Evolutionary conservation across 2,329 filamentous ascomycete genomes (phyloP), one percentile per base, ranked within the genome.

Genomic region (Sordariomycetes sp.): DNA sequence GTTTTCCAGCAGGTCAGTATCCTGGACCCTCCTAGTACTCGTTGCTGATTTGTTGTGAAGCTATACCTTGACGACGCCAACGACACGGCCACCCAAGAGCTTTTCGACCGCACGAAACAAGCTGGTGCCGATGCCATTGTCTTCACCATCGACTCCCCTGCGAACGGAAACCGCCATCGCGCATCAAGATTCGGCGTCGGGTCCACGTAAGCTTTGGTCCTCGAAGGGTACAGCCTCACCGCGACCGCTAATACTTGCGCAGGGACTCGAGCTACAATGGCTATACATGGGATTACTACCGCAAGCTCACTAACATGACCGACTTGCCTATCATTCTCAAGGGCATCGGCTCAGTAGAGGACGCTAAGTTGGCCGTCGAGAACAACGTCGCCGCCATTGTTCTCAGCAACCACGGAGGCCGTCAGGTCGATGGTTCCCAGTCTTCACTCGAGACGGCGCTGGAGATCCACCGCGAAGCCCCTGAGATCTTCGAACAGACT

Each of bases 401-500:
- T 31, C 49, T 64, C 27, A 63, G 58, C 35, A 65, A 65, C 49
- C 61, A 64, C 48, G 61, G 61, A 30, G 58, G 56, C 12, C 54
- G 61, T 18, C 58, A 63, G 46, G 51, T 65, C 21, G 61, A 64
- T 40, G 54, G 55, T 15, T 47, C 48, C 20, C 58, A 57, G 7
- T 55, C 59, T 0, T 40, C 55, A 18, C 48, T 64, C 4, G 59
- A 63, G 43, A 49, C 57, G 6, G 54, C 57, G 14, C 43, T 61
- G 18, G 59, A 63, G 42, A 60, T 63, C 37, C 46, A 57, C 46
- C 34, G 54, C 39, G 41, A 58, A 39, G 50, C 49, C 17, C 56
- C 57, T 12, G 52, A 59, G 30, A 44, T 62, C 30, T 59, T 64
- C 39, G 49, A 55, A 44, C 42, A 57, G 46, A 56, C 55, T 3